Conservation (phyloP, 371 early-diverging fungal species). For the Rhizopus microsporus region DNA sequence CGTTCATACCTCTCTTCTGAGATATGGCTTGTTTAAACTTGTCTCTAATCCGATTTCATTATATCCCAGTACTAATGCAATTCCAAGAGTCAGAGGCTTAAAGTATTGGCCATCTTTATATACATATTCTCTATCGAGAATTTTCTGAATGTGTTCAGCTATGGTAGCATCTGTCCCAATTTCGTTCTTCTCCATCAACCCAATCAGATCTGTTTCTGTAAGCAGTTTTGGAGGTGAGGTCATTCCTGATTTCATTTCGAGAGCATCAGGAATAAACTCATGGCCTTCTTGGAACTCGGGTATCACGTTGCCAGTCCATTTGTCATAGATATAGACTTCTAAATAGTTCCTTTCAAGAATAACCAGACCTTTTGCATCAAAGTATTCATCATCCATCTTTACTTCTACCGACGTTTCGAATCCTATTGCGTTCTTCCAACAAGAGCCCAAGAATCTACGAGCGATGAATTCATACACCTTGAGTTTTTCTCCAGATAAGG, state of each 20-base stretch:
- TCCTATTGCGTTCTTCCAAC: constrained; percentile 95
- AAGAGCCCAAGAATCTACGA: constrained; percentile 93
- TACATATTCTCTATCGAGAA: constrained; percentile 91
- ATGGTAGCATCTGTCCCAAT: constrained; percentile 99
- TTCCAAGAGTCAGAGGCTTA: constrained; percentile 89
- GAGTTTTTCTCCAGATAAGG: constrained; percentile 71
- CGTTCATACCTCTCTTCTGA: constrained; percentile 70
- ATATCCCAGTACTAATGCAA: constrained; percentile 92
- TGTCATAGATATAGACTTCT: constrained; percentile 95
- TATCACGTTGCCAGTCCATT: constrained; percentile 79
- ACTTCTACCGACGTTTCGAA: constrained; percentile 79
- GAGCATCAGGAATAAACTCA: constrained; percentile 64
- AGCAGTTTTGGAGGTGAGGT: constrained; percentile 87
- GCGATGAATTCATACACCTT: constrained; percentile 92
- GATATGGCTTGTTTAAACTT: constrained; percentile 83
- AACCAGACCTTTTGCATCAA: constrained; percentile 75
- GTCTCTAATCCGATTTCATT: constrained; percentile 83
- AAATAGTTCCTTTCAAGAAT: constrained; percentile 90
- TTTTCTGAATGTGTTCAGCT: constrained; percentile 98
- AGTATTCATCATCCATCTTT: constrained; percentile 70
- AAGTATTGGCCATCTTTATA: constrained; percentile 71
- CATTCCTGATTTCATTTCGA: constrained; percentile 67
- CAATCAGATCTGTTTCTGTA: constrained; percentile 94
- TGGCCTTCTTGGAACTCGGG: constrained; percentile 80
- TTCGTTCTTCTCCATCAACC: constrained; percentile 96